Base-by-base conservation (phyloP, 2,329 filamentous ascomycete species). In the Myriosclerotinia duriaeana region DNA sequence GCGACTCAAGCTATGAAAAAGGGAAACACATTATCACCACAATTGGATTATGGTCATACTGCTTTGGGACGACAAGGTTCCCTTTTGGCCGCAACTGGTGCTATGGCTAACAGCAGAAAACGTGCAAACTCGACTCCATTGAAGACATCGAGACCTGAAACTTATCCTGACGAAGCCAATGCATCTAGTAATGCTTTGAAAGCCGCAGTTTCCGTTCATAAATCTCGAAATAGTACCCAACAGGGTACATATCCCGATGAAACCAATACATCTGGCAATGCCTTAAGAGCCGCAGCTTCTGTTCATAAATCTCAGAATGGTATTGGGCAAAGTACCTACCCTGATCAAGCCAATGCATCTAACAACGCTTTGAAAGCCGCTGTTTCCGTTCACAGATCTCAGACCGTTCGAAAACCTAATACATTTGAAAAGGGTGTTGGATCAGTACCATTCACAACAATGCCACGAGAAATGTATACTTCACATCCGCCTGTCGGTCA, bases 381-480 rank as follows among this genome's bases (percentile, higher is more conserved):
- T 2, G 87, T 86, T 2, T 80, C 85, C 53, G 91, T 89, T 8
- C 65, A 68, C 5, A 71, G 55, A 64, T 62, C 68, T 0, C 64
- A 65, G 9, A 73, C 65, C 20, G 42, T 54, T 55, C 66, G 68
- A 26, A 69, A 64, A 11, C 15, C 50, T 17, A 60, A 66, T 2
- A 38, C 63, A 34, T 52, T 70, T 4, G 86, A 89, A 67, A 85
- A 83, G 3, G 90, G 90, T 14, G 85, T 60, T 50, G 63, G 63
- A 42, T 50, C 93, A 63, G 79, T 88, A 52, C 86, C 90, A 0
- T 83, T 83, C 67, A 88, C 87, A 48, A 91, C 86, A 65, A 86
- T 92, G 78, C 82, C 85, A 46, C 83, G 88, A 69, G 87, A 88
- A 69, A 90, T 96, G 86, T 96, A 89, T 75, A 92, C 89, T 0